Evolutionary conservation across 768 basidiomycete genomes (phyloP).

Genomic region (Lepiota venenata): DNA sequence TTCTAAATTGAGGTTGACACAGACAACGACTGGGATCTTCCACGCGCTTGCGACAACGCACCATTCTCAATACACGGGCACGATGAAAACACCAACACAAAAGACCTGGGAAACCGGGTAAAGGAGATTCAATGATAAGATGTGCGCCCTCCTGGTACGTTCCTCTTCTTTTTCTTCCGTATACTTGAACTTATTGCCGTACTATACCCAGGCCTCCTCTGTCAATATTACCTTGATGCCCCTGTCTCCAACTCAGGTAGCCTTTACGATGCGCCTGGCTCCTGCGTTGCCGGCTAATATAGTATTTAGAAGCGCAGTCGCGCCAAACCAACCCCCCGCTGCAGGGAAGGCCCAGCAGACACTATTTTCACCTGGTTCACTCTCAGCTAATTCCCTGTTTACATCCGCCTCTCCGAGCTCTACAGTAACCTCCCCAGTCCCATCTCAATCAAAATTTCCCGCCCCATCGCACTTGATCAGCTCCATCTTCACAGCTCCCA

Average conservation of each 20-base stretch:
- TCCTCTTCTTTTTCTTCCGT: not conserved
- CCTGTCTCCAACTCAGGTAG: conserved; percentile 32
- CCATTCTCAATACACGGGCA: conserved; percentile 50
- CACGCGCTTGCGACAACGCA: conserved; percentile 77
- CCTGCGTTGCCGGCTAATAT: conserved; percentile 73
- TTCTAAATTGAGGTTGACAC: not conserved
- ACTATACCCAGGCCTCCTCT: conserved; percentile 31
- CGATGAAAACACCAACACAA: conserved; percentile 48
- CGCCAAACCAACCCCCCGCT: conserved; percentile 43
- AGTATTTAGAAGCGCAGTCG: conserved; percentile 67
- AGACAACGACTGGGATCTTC: conserved; percentile 84
- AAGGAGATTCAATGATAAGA: conserved; percentile 70
- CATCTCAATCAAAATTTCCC: too few relatives aligned
- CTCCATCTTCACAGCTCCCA: conserved; percentile 8
- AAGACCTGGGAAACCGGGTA: conserved; percentile 61
- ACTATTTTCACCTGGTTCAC: conserved; percentile 21
- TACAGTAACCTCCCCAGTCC: too few relatives aligned
- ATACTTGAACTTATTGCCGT: conserved; percentile 13
- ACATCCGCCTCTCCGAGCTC: conserved; percentile 15
- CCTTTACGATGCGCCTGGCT: conserved; percentile 73
- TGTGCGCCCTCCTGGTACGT: conserved; percentile 61
- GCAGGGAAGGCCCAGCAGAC: conserved; percentile 56
- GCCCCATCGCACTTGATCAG: conserved; percentile 16
- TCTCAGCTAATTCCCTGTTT: conserved; percentile 1
- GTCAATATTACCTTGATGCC: conserved; percentile 55